A percentile compares a stretch with the other conserved stretches of the same genome.
phyloP scores from a whole-genome alignment of 352 stramenopile genomes.

The Achlya hypogyna region DNA sequence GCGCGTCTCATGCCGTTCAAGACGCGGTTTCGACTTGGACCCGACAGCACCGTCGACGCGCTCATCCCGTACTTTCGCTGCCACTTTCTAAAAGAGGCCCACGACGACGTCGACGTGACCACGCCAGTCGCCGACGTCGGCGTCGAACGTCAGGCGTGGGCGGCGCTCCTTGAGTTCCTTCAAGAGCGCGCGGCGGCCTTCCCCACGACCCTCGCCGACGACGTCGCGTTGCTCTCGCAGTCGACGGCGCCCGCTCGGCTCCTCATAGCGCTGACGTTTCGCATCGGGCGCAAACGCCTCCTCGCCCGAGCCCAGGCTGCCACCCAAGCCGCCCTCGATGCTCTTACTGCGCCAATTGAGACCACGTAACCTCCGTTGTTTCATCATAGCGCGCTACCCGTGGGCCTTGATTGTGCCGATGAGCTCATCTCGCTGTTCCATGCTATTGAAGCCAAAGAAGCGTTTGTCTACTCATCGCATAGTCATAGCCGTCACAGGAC shows the following conservation, averaged over 20 bases:
- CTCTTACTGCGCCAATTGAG: too few relatives aligned
- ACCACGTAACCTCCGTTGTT: too few relatives aligned
- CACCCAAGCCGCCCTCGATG: too few relatives aligned
- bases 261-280: background rate
- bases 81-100: background rate
- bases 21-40: background rate
- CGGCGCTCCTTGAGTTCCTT: background rate
- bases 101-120: background rate
- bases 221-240: background rate
- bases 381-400: background rate
- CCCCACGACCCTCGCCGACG: background rate
- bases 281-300: background rate
- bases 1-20: slow-evolving; percentile 9
- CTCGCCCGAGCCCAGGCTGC: too few relatives aligned
- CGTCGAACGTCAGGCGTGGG: background rate
- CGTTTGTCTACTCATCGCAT: background rate
- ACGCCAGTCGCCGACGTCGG: background rate
- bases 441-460: slow-evolving; percentile 1
- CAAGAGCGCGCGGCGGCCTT: background rate
- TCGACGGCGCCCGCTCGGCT: background rate
- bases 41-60: background rate
- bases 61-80: slow-evolving; percentile 16
- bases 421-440: background rate
- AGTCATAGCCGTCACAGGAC: too few relatives aligned
- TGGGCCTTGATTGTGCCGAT: background rate